Percentiles rank a stretch among this genome's conserved stretches.
Conservation (phyloP, 768 basidiomycete species). For the Mycena rosella region DNA sequence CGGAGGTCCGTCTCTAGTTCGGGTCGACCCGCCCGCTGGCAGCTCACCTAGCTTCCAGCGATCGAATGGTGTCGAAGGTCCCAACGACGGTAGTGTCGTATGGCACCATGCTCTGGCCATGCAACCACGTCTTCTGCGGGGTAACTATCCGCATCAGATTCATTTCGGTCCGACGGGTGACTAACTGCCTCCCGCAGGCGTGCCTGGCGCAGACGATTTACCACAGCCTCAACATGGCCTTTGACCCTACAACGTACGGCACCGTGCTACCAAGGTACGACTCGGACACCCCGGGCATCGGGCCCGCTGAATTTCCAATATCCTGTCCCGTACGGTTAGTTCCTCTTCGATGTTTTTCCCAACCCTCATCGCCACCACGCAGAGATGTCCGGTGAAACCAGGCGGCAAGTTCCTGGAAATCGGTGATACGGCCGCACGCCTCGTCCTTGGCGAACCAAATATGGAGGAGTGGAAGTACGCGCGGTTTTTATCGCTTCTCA, state of each 20-base stretch:
- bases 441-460: constrained; percentile 38
- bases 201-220: constrained; percentile 38
- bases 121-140: constrained; percentile 37
- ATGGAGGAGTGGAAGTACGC: constrained; percentile 40
- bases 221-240: constrained; percentile 36
- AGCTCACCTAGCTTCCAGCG: constrained; percentile 8
- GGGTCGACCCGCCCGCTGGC: neutral
- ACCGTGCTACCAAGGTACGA: constrained; percentile 19
- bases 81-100: neutral
- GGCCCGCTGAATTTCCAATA: constrained; percentile 31
- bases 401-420: constrained; percentile 25
- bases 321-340: constrained; percentile 32
- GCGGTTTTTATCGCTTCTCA: constrained; percentile 27
- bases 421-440: constrained; percentile 29
- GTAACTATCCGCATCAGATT: neutral
- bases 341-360: neutral
- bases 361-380: neutral
- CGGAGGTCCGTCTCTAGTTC: constrained; percentile 1
- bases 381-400: constrained; percentile 21
- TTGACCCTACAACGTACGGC: constrained; percentile 33
- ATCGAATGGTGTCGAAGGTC: constrained; percentile 9
- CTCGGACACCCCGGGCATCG: constrained; percentile 3
- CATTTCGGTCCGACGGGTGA: neutral
- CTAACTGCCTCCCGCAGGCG: constrained; percentile 21
- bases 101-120: constrained; percentile 25